These are phyloP conservation scores for Allium sativum DNA, from an alignment of 106 monocot genomes.

Conservation along the genomic window DNA sequence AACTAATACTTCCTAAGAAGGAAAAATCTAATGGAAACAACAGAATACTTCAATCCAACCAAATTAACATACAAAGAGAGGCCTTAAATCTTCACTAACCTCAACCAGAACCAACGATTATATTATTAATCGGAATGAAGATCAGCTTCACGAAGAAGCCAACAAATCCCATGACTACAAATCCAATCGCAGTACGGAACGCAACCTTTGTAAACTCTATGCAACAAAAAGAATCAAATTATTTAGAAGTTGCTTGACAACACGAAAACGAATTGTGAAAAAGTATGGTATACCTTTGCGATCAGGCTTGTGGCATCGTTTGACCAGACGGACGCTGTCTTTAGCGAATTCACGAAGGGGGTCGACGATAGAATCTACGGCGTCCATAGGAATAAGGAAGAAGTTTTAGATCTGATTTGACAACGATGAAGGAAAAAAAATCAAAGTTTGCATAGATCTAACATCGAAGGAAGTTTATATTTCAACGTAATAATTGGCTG, in stretches of 20 bases:
- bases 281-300: slow-evolving; percentile 21
- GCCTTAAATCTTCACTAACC: background rate
- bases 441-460: too few relatives aligned
- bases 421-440: too few relatives aligned
- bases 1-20: too few relatives aligned
- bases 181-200: slow-evolving; percentile 36
- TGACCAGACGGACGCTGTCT: slow-evolving; percentile 47
- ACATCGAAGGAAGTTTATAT: too few relatives aligned
- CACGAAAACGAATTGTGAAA: background rate
- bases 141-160: slow-evolving; percentile 53
- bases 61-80: too few relatives aligned
- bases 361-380: slow-evolving; percentile 32
- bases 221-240: background rate
- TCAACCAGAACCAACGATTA: slow-evolving; percentile 38
- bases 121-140: slow-evolving; percentile 55
- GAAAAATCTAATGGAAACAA: too few relatives aligned
- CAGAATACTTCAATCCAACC: too few relatives aligned
- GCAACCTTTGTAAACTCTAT: slow-evolving; percentile 54
- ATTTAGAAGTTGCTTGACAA: background rate
- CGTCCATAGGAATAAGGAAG: slow-evolving; percentile 15
- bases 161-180: slow-evolving; percentile 51
- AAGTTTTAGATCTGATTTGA: too few relatives aligned
- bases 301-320: slow-evolving; percentile 49
- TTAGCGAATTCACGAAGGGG: slow-evolving; percentile 39
- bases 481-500: too few relatives aligned